Percentiles rank a stretch among this genome's conserved stretches.
These are phyloP conservation scores for Neoarthrinium moseri DNA, from an alignment of 2,329 filamentous ascomycete species.

Conservation along the genomic window DNA sequence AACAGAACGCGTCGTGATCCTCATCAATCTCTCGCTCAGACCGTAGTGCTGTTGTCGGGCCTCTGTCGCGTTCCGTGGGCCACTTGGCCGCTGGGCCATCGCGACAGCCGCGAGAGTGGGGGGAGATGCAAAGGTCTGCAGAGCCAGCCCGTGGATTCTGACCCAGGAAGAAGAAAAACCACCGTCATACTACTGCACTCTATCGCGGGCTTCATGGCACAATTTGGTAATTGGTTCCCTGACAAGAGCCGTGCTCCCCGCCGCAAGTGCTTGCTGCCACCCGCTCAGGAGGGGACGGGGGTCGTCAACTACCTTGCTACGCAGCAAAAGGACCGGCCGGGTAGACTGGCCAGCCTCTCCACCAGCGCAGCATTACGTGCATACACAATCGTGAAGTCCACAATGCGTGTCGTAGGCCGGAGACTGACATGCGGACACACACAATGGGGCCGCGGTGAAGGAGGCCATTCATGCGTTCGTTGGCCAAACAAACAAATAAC, in stretches of 20 bases:
- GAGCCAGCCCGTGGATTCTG: too few species aligned
- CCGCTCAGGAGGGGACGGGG: background rate
- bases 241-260: conserved; percentile 1
- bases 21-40: conserved; percentile 4
- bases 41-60: background rate
- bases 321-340: conserved; percentile 6
- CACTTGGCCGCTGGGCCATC: background rate
- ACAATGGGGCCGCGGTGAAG: conserved; percentile 5
- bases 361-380: conserved; percentile 7
- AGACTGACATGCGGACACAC: background rate
- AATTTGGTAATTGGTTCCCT: conserved; percentile 7
- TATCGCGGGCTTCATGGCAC: background rate
- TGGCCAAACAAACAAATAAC: conserved; percentile 4
- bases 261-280: background rate
- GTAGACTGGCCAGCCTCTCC: background rate
- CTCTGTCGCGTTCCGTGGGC: conserved; percentile 2
- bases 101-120: background rate
- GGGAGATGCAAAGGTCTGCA: background rate
- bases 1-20: conserved; percentile 5
- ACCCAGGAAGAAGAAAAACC: too few species aligned
- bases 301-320: conserved; percentile 6
- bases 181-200: conserved; percentile 1
- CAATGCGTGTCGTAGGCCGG: background rate
- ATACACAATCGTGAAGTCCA: background rate
- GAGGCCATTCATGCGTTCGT: conserved; percentile 8